Evolutionary conservation across 441 rosid genomes (phyloP).

Genomic region (Kokia cookei): DNA sequence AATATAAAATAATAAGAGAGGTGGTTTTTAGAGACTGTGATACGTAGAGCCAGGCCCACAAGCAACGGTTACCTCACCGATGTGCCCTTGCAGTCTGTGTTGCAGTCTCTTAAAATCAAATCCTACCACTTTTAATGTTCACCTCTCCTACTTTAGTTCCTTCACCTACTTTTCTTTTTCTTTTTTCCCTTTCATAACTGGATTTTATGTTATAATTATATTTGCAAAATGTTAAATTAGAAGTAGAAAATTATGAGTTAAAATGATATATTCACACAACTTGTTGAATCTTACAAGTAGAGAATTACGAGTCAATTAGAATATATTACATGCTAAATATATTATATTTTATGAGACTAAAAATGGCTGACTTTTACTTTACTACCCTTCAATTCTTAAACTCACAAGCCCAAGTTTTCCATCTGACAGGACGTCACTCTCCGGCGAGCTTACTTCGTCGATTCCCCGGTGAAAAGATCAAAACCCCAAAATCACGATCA

Average conservation of each 20-base stretch:
- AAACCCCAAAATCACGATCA: slow-evolving; percentile 17
- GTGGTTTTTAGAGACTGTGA: background rate
- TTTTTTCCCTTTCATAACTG: background rate
- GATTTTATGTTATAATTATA: background rate
- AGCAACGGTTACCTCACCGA: background rate
- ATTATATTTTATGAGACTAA: background rate
- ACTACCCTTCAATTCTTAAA: slow-evolving; percentile 1
- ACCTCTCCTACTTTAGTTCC: background rate
- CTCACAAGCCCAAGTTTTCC: background rate
- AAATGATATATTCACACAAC: no score
- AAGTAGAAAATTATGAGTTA: background rate
- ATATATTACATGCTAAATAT: background rate
- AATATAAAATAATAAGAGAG: background rate
- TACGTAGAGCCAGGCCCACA: background rate
- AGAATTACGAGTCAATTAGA: background rate
- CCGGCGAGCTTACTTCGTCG: background rate
- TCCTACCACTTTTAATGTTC: background rate
- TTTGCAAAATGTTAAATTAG: no score
- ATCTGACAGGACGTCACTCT: background rate
- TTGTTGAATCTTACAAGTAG: no score
- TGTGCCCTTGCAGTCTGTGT: background rate
- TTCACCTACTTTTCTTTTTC: background rate
- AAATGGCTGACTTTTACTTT: background rate
- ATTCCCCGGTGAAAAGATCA: background rate
- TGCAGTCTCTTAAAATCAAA: background rate